Conservation (phyloP, 768 basidiomycete species). For the Termitomyces sp. region DNA sequence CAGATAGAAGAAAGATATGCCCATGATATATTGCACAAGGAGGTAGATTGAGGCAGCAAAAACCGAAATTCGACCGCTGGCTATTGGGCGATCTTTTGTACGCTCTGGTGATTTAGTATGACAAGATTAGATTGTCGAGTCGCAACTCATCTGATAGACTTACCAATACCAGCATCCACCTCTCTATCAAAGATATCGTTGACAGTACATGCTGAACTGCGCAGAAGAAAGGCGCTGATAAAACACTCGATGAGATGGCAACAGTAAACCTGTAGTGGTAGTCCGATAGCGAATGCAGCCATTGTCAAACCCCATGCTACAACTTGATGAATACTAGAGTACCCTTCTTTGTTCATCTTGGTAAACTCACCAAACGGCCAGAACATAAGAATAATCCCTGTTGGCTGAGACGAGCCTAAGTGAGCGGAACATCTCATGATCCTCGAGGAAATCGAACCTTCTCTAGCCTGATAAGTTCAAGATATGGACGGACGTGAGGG, state of each 20-base stretch:
- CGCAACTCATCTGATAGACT: slow-evolving; percentile 11
- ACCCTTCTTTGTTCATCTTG: not conserved
- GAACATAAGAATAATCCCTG: slow-evolving; percentile 46
- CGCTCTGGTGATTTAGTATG: slow-evolving; percentile 31
- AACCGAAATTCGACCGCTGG: slow-evolving; percentile 44
- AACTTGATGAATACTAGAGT: not conserved
- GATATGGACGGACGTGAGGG: slow-evolving; percentile 29
- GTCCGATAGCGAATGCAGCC: slow-evolving; percentile 33
- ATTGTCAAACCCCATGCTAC: slow-evolving; percentile 47
- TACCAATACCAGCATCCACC: slow-evolving; percentile 49
- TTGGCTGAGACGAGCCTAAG: slow-evolving; percentile 34
- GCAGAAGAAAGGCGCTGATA: slow-evolving; percentile 35
- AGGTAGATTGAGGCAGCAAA: slow-evolving; percentile 34
- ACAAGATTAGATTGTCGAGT: not conserved
- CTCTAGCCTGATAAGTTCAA: slow-evolving; percentile 46
- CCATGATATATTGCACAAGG: slow-evolving; percentile 33
- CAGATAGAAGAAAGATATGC: slow-evolving; percentile 31
- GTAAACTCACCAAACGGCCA: slow-evolving; percentile 42
- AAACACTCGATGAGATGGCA: slow-evolving; percentile 26
- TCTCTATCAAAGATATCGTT: slow-evolving; percentile 53
- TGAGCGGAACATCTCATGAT: not conserved
- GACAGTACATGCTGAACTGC: slow-evolving; percentile 47
- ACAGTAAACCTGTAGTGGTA: slow-evolving; percentile 26
- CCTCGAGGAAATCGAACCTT: slow-evolving; percentile 27
- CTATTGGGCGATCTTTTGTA: slow-evolving; percentile 40